Conservation (phyloP, 768 basidiomycete genomes). For the Cantharellus cinnabarinus region DNA sequence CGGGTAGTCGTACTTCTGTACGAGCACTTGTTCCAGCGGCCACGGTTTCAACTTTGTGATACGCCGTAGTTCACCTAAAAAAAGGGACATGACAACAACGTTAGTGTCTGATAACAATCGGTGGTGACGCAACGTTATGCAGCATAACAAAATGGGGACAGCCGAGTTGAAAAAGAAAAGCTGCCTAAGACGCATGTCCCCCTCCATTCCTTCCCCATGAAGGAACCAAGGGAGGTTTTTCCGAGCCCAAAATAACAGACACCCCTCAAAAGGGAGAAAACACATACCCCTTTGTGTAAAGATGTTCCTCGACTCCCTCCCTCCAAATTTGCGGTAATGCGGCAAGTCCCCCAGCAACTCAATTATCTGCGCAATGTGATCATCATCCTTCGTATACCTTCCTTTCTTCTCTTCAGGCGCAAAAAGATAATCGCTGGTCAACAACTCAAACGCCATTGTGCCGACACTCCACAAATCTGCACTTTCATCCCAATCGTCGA, state of each 20-base stretch:
- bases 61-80: slow-evolving; percentile 43
- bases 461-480: slow-evolving; percentile 87
- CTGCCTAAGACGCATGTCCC: background rate
- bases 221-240: background rate
- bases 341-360: slow-evolving; percentile 72
- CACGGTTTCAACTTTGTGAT: slow-evolving; percentile 58
- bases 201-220: background rate
- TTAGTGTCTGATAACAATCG: background rate
- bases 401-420: slow-evolving; percentile 70
- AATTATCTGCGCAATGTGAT: slow-evolving; percentile 89
- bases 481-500: slow-evolving; percentile 65
- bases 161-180: background rate
- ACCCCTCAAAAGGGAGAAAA: slow-evolving; percentile 1
- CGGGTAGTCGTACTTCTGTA: slow-evolving; percentile 67
- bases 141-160: too few relatives aligned
- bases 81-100: background rate
- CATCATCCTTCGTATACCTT: slow-evolving; percentile 79
- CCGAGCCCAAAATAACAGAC: background rate
- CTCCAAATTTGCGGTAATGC: slow-evolving; percentile 55
- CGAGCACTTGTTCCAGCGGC: slow-evolving; percentile 69
- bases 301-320: slow-evolving; percentile 65
- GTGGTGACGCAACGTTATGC: too few relatives aligned
- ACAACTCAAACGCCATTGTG: slow-evolving; percentile 75
- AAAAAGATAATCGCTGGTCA: slow-evolving; percentile 83
- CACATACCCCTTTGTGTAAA: slow-evolving; percentile 30